Evolutionary conservation across 2,329 filamentous ascomycete genomes (phyloP).

Genomic region (Epichloe aotearoae): DNA sequence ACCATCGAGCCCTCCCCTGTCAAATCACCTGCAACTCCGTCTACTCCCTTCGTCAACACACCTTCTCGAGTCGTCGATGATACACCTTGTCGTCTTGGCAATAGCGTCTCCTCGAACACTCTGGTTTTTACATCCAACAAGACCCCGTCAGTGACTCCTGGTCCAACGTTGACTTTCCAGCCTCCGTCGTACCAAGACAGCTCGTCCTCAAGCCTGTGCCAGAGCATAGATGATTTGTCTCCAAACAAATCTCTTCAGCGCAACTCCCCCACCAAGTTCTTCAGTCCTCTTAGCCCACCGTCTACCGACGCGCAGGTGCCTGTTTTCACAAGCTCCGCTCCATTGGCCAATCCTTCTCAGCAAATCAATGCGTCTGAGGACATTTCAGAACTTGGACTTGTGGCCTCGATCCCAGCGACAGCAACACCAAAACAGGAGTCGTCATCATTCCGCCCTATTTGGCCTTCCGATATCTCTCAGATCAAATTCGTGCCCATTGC

Average conservation of each 20-base stretch:
- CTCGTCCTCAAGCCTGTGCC: background rate
- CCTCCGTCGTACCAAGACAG: background rate
- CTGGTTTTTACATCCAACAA: background rate
- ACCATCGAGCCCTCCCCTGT: conserved; percentile 16
- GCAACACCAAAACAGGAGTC: conserved; percentile 11
- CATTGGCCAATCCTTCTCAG: background rate
- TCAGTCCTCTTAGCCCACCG: background rate
- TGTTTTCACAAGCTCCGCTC: background rate
- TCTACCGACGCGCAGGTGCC: background rate
- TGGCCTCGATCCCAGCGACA: conserved; percentile 12
- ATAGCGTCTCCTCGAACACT: background rate
- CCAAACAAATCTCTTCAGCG: background rate
- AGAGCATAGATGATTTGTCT: background rate
- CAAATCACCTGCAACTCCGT: conserved; percentile 16
- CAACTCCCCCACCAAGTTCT: background rate
- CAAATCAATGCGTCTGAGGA: background rate
- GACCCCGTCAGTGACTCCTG: background rate
- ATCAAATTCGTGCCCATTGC: conserved; percentile 18
- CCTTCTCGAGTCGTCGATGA: background rate
- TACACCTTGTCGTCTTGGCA: background rate
- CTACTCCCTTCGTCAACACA: conserved; percentile 13
- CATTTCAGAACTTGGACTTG: conserved; percentile 10
- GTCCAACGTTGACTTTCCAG: background rate
- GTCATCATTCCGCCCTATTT: conserved; percentile 7
- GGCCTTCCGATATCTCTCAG: conserved; percentile 5